Conservation (phyloP, 306 rosid genomes). For the Cucurbita argyrosperma region DNA sequence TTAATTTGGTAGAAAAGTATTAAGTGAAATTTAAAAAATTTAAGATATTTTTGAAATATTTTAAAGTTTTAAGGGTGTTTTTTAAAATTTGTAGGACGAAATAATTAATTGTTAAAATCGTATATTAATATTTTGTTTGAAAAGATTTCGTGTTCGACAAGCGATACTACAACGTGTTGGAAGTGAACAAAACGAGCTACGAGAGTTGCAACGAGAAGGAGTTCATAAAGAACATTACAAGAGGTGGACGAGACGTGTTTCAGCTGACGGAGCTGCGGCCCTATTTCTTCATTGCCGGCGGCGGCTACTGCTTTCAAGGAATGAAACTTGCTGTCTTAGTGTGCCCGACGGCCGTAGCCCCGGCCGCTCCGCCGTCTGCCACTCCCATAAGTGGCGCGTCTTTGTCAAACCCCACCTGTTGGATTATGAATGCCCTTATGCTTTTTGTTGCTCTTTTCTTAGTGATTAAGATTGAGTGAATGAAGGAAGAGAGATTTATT, state of each 20-base stretch:
- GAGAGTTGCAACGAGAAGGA: slow-evolving; percentile 38
- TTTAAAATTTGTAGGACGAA: no score
- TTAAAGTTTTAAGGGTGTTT: no score
- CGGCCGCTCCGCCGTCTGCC: slow-evolving; percentile 14
- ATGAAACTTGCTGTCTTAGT: slow-evolving; percentile 38
- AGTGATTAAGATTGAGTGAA: background rate
- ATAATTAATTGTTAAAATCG: no score
- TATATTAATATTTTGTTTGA: background rate
- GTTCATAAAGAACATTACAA: slow-evolving; percentile 44
- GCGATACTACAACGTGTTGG: slow-evolving; percentile 44
- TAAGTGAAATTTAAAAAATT: no score
- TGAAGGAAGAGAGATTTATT: background rate
- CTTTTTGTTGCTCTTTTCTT: slow-evolving; percentile 8
- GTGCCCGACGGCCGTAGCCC: background rate
- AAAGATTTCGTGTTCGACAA: slow-evolving; percentile 53
- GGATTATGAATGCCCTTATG: slow-evolving; percentile 6
- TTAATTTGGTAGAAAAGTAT: no score
- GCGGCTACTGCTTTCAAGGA: slow-evolving; percentile 62
- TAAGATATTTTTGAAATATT: no score
- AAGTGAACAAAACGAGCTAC: slow-evolving; percentile 53
- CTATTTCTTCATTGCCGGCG: slow-evolving; percentile 41
- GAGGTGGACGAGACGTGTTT: slow-evolving; percentile 65
- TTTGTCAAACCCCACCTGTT: background rate
- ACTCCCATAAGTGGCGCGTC: background rate
- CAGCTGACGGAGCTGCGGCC: slow-evolving; percentile 30